Conservation (phyloP, 306 rosid genomes). For the Cicer bijugum region DNA sequence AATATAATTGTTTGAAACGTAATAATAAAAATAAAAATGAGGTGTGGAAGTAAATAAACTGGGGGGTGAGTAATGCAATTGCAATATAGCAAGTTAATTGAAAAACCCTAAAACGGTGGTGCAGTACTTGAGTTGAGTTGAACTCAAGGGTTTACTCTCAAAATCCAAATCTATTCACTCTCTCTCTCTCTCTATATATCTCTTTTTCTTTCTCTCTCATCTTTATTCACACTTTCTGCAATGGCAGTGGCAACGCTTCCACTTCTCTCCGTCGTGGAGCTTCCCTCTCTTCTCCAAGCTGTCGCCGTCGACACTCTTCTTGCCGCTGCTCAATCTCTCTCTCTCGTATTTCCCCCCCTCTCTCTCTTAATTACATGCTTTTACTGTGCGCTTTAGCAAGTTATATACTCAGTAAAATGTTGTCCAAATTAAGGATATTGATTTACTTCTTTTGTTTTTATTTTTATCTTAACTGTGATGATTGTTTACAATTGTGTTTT, state of each 20-base stretch:
- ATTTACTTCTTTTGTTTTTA: constrained; percentile 6
- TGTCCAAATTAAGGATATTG: constrained; percentile 5
- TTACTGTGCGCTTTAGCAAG: background rate
- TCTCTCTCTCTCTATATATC: background rate
- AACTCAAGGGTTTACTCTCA: constrained; percentile 48
- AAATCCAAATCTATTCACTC: constrained; percentile 43
- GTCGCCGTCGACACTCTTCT: constrained; percentile 53
- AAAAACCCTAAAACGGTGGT: constrained; percentile 74
- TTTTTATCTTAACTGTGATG: background rate
- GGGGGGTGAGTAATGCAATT: constrained; percentile 7
- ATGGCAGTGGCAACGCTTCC: constrained; percentile 45
- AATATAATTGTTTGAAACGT: too few relatives aligned
- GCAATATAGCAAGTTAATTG: constrained; percentile 15
- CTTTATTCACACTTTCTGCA: constrained; percentile 10
- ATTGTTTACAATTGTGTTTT: constrained; percentile 27
- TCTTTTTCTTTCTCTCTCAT: constrained; percentile 13
- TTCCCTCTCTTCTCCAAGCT: constrained; percentile 52
- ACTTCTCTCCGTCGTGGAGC: constrained; percentile 40
- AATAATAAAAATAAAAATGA: too few relatives aligned
- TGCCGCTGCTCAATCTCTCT: constrained; percentile 55
- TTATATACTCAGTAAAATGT: background rate
- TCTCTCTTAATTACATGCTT: background rate
- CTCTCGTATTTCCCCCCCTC: constrained; percentile 49
- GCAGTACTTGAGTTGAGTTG: constrained; percentile 6
- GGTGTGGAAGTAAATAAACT: constrained; percentile 38